Evolutionary conservation across 176 grass and related monocot genomes (phyloP), one percentile per base, ranked within the genome.

Genomic region (Pontederia crassipes): DNA sequence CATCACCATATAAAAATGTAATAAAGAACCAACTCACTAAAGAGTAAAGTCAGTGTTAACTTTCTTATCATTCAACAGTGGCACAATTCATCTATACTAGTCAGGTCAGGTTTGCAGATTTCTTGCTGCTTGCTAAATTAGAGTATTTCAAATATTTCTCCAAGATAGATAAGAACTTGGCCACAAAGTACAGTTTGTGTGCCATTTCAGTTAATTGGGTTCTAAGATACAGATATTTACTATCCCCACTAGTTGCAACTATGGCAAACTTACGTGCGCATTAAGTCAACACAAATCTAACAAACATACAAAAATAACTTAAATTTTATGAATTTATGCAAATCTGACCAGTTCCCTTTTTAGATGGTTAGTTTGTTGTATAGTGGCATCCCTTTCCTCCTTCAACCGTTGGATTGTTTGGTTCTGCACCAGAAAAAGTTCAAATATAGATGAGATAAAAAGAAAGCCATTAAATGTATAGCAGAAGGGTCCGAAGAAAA

Each of bases 281-380:
- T 8, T 12, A 52, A 65, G 17, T 7, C 51, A 65, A 8, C 40
- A 45, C 17, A 28, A 50, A 46, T 11, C 45, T 54, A 9, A 53
- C 71, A 65, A 0, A 48, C 5, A 48, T 57, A 54, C 10, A 49
- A 74, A 11, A 2, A 13, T 9, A 59, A 54, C 29, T 49, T 61
- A 59, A 72, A 69, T 24, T 1, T 2, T 52, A 60, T 17, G 11
- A 28, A 13, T 8, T 50, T 40, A 40, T 3, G 32, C 26, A 64
- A 65, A 50, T 50, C 62, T 27, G 50, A 98, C 93, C 84, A 98
- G 45, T 81, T 98, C 93, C 49, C 84, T 77, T 71, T 85, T 84
- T 61, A 98, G 79, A 70, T 98, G 93, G 48, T 89, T 72, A 75
- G 91, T 98, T 82, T 88, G 81, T 65, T 88, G 87, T 74, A 98